These are phyloP conservation scores for Wallacemonas sp. DNA, from an alignment of 208 protist genomes.

Conservation along the genomic window DNA sequence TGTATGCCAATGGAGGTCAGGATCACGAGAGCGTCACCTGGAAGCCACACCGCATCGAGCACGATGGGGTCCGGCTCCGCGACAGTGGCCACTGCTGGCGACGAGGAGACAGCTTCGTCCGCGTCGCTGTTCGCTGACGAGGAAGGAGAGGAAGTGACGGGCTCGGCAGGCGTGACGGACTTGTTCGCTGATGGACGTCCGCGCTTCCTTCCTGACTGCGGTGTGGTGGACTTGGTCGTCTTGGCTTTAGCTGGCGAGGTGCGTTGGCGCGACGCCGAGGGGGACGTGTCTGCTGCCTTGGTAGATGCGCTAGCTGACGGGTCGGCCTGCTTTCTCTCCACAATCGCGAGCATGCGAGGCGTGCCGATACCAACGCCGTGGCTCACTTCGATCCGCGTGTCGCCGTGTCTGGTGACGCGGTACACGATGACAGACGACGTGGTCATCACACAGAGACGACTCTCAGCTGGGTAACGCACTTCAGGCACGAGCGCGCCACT, in stretches of 20 bases:
- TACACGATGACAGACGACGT: slow-evolving; percentile 69
- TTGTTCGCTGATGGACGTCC: neutral
- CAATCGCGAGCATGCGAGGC: neutral
- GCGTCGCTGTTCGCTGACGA: too few species aligned
- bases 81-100: too few species aligned
- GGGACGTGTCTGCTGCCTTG: too few species aligned
- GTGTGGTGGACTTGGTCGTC: too few species aligned
- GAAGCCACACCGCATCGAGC: slow-evolving; percentile 65
- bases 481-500: slow-evolving; percentile 44
- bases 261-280: too few species aligned
- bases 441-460: slow-evolving; percentile 66
- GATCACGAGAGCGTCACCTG: slow-evolving; percentile 55
- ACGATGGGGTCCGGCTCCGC: slow-evolving; percentile 15
- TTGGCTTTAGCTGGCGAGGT: too few species aligned
- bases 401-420: slow-evolving; percentile 51
- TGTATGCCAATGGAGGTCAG: slow-evolving; percentile 52
- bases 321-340: neutral
- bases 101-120: too few species aligned
- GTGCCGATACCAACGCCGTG: slow-evolving; percentile 42
- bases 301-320: too few species aligned
- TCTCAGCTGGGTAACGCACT: slow-evolving; percentile 59
- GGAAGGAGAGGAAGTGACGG: neutral
- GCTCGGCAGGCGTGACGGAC: neutral
- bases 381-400: slow-evolving; percentile 28
- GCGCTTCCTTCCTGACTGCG: too few species aligned